phyloP scores from a whole-genome alignment of 768 basidiomycete genomes.

The Tephrocybe sp. region DNA sequence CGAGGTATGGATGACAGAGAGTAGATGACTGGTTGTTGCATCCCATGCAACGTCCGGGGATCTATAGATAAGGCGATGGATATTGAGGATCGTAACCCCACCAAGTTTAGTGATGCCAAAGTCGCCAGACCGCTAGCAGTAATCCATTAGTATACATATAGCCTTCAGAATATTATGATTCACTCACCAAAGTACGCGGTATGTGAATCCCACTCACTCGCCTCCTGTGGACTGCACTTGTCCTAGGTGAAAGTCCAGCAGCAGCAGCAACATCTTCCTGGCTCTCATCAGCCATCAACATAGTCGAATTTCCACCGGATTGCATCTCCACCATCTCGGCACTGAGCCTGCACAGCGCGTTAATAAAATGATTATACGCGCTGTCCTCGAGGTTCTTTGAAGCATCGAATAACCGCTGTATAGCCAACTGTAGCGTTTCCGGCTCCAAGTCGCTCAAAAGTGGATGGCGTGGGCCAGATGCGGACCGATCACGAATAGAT shows the following conservation, averaged over 20 bases:
- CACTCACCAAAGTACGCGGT: slow-evolving; percentile 73
- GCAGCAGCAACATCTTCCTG: slow-evolving; percentile 37
- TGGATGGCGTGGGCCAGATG: slow-evolving; percentile 47
- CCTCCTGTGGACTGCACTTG: slow-evolving; percentile 53
- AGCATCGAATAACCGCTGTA: slow-evolving; percentile 85
- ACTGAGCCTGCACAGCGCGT: slow-evolving; percentile 82
- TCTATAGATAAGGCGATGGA: slow-evolving; percentile 84
- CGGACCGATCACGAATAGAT: slow-evolving; percentile 34
- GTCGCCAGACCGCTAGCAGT: slow-evolving; percentile 80
- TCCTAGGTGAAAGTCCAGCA: slow-evolving; percentile 39
- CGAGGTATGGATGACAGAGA: slow-evolving; percentile 70
- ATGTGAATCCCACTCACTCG: slow-evolving; percentile 89
- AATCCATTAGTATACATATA: background rate
- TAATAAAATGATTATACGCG: slow-evolving; percentile 76
- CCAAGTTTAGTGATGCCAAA: slow-evolving; percentile 92
- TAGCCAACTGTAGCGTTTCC: slow-evolving; percentile 69
- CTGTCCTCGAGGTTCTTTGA: slow-evolving; percentile 81
- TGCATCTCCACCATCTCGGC: slow-evolving; percentile 94
- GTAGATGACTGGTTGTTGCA: slow-evolving; percentile 74
- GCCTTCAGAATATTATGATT: slow-evolving; percentile 9
- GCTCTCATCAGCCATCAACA: slow-evolving; percentile 35
- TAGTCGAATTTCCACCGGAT: slow-evolving; percentile 37
- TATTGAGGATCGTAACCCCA: slow-evolving; percentile 76
- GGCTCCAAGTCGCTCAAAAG: slow-evolving; percentile 73
- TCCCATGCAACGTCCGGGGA: slow-evolving; percentile 85